Percentiles rank a stretch among this genome's conserved stretches.
Conservation (phyloP, 2,329 filamentous ascomycete genomes). For the Ophiosphaerella narmari region DNA sequence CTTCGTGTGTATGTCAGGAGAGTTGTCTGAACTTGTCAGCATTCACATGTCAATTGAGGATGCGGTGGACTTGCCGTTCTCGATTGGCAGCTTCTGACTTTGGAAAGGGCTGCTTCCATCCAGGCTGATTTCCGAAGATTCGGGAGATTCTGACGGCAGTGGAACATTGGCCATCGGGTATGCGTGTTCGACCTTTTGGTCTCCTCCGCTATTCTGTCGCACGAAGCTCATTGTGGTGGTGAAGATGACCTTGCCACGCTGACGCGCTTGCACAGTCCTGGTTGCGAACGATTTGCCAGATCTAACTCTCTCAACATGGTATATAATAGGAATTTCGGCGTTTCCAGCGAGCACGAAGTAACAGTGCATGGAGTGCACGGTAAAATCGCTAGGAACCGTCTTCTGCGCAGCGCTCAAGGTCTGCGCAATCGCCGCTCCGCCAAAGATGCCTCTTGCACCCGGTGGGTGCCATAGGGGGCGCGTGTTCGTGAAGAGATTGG, state of each 20-base stretch:
- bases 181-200: constrained; percentile 67
- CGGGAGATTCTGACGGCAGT: constrained; percentile 49
- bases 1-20: constrained; percentile 65
- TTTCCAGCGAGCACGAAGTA: constrained; percentile 96
- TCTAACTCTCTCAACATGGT: constrained; percentile 92
- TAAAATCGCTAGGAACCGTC: constrained; percentile 80
- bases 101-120: constrained; percentile 59
- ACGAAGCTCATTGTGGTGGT: constrained; percentile 93
- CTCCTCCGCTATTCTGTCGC: constrained; percentile 64
- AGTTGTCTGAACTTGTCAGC: constrained; percentile 44
- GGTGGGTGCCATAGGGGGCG: constrained; percentile 90
- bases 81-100: constrained; percentile 60
- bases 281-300: constrained; percentile 90
- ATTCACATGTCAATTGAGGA: constrained; percentile 1
- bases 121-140: constrained; percentile 37
- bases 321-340: constrained; percentile 81
- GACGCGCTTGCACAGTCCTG: constrained; percentile 91
- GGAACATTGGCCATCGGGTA: constrained; percentile 56
- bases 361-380: constrained; percentile 96
- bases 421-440: constrained; percentile 91
- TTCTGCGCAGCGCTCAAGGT: constrained; percentile 84
- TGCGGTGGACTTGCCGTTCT: constrained; percentile 52
- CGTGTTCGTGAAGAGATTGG: constrained; percentile 93
- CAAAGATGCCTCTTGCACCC: constrained; percentile 90
- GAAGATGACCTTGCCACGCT: constrained; percentile 88